Percentiles rank a stretch among this genome's conserved stretches.
phyloP scores from a whole-genome alignment of 1,284 basidiomycete species.

The Erythrobasidium hasegawianum region DNA sequence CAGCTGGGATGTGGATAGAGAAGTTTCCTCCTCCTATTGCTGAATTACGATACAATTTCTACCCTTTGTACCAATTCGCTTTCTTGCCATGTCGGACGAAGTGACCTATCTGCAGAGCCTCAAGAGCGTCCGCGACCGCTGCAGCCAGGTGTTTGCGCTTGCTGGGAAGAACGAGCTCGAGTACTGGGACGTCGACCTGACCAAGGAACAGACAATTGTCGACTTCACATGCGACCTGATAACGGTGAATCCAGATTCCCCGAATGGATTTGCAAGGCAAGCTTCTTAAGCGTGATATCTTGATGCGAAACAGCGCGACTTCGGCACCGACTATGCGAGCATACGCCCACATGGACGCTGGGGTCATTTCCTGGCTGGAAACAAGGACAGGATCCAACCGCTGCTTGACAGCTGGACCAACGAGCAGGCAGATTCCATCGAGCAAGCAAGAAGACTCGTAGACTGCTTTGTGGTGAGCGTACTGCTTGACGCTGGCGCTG shows the following conservation, averaged over 20 bases:
- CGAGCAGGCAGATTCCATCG: slow-evolving; percentile 56
- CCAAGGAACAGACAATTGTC: slow-evolving; percentile 67
- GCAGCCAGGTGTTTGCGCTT: slow-evolving; percentile 69
- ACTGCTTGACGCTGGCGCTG: slow-evolving; percentile 88
- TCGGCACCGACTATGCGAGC: slow-evolving; percentile 63
- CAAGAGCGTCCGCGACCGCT: slow-evolving; percentile 80
- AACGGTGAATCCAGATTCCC: slow-evolving; percentile 53
- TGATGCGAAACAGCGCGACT: slow-evolving; percentile 63
- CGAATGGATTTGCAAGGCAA: not conserved
- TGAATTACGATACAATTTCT: too few relatives aligned
- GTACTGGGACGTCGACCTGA: slow-evolving; percentile 80
- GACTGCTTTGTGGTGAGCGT: slow-evolving; percentile 93
- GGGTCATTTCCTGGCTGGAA: slow-evolving; percentile 70
- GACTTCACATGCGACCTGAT: slow-evolving; percentile 79
- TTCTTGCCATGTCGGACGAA: not conserved
- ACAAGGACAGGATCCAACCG: slow-evolving; percentile 62
- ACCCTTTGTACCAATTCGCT: too few relatives aligned
- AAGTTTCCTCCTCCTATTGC: too few relatives aligned
- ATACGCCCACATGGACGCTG: slow-evolving; percentile 88
- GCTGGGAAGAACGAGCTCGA: slow-evolving; percentile 68
- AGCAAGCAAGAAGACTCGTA: slow-evolving; percentile 68
- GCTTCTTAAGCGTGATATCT: not conserved
- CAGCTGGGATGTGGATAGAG: too few relatives aligned
- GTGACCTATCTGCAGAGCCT: slow-evolving; percentile 71
- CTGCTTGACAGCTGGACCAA: slow-evolving; percentile 52